Evolutionary conservation across 768 basidiomycete genomes (phyloP).

Genomic region (Boletus subparvulus): DNA sequence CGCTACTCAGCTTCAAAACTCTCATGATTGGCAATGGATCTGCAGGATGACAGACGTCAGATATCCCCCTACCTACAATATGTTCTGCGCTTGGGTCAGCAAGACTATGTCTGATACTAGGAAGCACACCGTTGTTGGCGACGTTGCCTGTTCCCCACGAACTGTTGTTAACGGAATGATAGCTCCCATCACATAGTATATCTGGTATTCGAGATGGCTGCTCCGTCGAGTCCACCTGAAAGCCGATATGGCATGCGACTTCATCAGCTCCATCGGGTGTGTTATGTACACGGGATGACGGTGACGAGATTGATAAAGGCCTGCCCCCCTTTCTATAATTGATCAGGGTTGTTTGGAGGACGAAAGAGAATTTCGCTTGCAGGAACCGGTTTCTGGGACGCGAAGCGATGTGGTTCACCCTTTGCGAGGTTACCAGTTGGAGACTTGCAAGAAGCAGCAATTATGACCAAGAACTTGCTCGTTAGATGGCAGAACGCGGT

Average conservation of each 20-base stretch:
- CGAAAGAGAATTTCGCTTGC: constrained; percentile 62
- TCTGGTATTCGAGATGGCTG: constrained; percentile 83
- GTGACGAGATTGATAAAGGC: constrained; percentile 93
- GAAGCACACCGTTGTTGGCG: neutral
- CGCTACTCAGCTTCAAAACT: constrained; percentile 72
- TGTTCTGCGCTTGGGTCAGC: constrained; percentile 16
- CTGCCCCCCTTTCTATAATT: constrained; percentile 82
- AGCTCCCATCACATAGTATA: constrained; percentile 75
- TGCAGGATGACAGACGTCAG: constrained; percentile 83
- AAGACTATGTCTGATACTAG: neutral
- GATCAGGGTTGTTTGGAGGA: constrained; percentile 73
- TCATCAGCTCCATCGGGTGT: too few species aligned
- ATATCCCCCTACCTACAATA: constrained; percentile 70
- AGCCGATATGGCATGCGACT: too few species aligned
- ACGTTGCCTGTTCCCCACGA: constrained; percentile 8
- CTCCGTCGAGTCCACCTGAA: constrained; percentile 40
- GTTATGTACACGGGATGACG: constrained; percentile 53
- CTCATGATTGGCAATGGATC: constrained; percentile 90
- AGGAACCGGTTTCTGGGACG: constrained; percentile 65
- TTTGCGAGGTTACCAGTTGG: constrained; percentile 58
- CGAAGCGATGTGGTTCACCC: constrained; percentile 56
- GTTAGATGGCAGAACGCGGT: constrained; percentile 79
- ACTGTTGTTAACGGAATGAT: constrained; percentile 51
- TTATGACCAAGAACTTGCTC: constrained; percentile 71
- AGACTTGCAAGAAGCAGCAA: constrained; percentile 84